Evolutionary conservation across 495 filamentous ascomycete species (phyloP), one percentile per base, ranked within the genome.

Genomic region (Hypomontagnella submonticulosa): DNA sequence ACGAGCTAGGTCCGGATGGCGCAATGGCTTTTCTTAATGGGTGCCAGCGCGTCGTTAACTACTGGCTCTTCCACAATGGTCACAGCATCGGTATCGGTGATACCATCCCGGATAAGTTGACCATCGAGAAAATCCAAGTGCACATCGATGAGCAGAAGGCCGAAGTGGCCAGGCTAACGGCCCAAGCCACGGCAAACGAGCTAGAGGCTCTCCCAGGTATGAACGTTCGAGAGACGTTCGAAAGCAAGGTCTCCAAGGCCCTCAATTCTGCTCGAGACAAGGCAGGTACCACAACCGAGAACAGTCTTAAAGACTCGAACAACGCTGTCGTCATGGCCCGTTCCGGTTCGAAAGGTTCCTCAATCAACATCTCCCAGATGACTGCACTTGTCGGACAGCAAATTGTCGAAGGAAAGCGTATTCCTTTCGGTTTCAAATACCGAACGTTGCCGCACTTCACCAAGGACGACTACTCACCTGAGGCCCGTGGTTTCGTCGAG

Each of bases 311-410:
- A 81, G 93, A 96, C 79, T 73, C 88, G 60, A 99, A 99, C 83
- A 97, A 97, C 61, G 93, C 93, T 47, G 90, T 95, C 41, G 90
- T 92, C 65, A 99, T 97, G 94, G 92, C 95, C 60, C 84, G 87
- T 23, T 96, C 94, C 61, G 95, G 95, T 67, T 98, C 96, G 58
- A 99, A 99, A 81, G 95, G 95, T 66, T 97, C 95, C 4, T 91
- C 91, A 3, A 98, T 98, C 80, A 99, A 99, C 75, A 98, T 99
- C 67, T 97, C 96, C 13, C 95, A 99, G 77, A 99, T 99, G 95
- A 94, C 92, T 47, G 93, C 96, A 10, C 83, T 97, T 49, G 95
- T 99, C 16, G 95, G 95, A 50, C 95, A 99, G 67, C 95, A 99
- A 73, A 95, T 93, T 32, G 92, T 99, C 12, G 95, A 99, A 75